Evolutionary conservation across 2,329 filamentous ascomycete species (phyloP).

Genomic region (Zymoseptoria pseudotritici): DNA sequence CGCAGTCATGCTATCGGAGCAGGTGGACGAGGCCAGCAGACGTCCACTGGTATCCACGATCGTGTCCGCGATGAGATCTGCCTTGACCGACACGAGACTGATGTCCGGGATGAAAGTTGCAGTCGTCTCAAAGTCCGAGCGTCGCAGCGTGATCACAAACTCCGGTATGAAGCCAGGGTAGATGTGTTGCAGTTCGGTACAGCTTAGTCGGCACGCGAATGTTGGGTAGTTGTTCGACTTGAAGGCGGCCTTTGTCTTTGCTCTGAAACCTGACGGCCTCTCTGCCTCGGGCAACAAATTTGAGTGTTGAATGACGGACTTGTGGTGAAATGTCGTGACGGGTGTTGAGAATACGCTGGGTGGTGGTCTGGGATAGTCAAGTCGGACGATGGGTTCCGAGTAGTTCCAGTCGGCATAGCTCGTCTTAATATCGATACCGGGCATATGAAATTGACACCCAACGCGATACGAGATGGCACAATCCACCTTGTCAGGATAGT

Average conservation of each 20-base stretch:
- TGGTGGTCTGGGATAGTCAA: not conserved
- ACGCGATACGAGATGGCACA: conserved; percentile 9
- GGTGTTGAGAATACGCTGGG: conserved; percentile 2
- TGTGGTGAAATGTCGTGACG: conserved; percentile 5
- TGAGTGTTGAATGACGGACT: conserved; percentile 14
- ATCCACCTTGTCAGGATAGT: conserved; percentile 15
- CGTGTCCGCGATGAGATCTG: conserved; percentile 9
- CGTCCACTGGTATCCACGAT: conserved; percentile 9
- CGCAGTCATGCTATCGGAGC: conserved; percentile 6
- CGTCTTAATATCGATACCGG: conserved; percentile 14
- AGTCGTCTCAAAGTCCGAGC: conserved; percentile 8
- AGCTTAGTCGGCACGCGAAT: conserved; percentile 14
- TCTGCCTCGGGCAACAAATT: conserved; percentile 15
- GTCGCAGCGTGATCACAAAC: conserved; percentile 10
- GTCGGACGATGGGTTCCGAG: not conserved
- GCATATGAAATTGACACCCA: conserved; percentile 7
- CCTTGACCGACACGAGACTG: conserved; percentile 8
- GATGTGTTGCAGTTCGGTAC: conserved; percentile 9
- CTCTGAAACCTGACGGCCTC: conserved; percentile 16
- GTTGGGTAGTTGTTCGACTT: conserved; percentile 14
- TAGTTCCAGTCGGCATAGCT: not conserved
- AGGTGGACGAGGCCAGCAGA: conserved; percentile 6
- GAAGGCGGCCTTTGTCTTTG: conserved; percentile 19
- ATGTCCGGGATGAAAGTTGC: conserved; percentile 7
- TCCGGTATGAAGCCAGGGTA: conserved; percentile 11